A percentile compares a stretch with the other conserved stretches of the same genome.
phyloP scores from a whole-genome alignment of 1,284 basidiomycete genomes.

The Ustilago trichophora region DNA sequence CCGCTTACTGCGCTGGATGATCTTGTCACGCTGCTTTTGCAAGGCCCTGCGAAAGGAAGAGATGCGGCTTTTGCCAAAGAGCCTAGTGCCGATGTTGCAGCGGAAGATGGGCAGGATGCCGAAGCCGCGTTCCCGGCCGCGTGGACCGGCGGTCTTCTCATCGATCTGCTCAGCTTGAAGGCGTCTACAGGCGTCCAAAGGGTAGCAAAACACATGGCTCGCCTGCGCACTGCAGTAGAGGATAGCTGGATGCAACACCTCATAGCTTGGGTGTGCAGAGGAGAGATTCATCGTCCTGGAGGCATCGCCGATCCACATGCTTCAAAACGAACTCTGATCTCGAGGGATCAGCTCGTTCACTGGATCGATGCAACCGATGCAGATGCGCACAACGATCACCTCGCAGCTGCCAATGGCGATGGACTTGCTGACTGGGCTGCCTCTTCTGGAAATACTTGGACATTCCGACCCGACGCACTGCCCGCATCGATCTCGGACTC shows the following conservation, averaged over 20 bases:
- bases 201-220: constrained; percentile 35
- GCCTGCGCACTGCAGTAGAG: constrained; percentile 39
- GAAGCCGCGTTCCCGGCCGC: constrained; percentile 20
- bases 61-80: constrained; percentile 24
- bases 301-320: constrained; percentile 31
- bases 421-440: constrained; percentile 38
- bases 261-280: constrained; percentile 46
- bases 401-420: constrained; percentile 16
- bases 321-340: constrained; percentile 20
- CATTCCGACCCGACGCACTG: constrained; percentile 73
- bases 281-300: constrained; percentile 39
- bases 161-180: constrained; percentile 42
- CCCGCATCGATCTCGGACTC: constrained; percentile 78
- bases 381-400: constrained; percentile 15
- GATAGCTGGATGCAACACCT: constrained; percentile 50
- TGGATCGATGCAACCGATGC: constrained; percentile 34
- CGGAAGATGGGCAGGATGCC: neutral
- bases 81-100: neutral
- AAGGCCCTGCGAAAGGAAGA: constrained; percentile 19
- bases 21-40: constrained; percentile 26
- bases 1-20: constrained; percentile 42
- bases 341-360: constrained; percentile 33
- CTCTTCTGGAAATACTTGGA: constrained; percentile 57
- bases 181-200: constrained; percentile 40
- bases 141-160: constrained; percentile 52